These are phyloP conservation scores for Fusarium humuli DNA, from an alignment of 2,329 filamentous ascomycete genomes.

Conservation along the genomic window DNA sequence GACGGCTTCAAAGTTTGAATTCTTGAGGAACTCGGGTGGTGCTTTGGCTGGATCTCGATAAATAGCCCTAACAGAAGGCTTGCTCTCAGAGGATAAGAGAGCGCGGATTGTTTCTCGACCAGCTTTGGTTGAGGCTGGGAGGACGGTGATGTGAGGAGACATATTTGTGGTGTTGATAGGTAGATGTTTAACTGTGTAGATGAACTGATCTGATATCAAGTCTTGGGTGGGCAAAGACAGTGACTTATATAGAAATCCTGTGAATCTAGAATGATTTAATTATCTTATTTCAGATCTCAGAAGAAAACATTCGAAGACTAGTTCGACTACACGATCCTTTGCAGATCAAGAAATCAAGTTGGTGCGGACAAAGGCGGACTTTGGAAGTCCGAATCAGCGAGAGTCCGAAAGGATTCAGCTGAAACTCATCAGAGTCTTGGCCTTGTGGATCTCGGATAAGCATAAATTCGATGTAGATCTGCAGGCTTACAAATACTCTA, in stretches of 20 bases:
- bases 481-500: conserved; percentile 18
- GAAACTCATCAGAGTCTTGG: background rate
- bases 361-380: background rate
- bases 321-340: background rate
- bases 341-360: background rate
- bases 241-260: conserved; percentile 8
- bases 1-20: conserved; percentile 47
- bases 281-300: background rate
- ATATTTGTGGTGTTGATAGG: conserved; percentile 31
- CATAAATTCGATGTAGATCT: conserved; percentile 2
- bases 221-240: background rate
- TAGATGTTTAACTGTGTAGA: background rate
- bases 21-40: conserved; percentile 45
- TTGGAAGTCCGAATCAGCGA: conserved; percentile 22
- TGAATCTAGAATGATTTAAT: too few relatives aligned
- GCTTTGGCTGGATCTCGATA: conserved; percentile 49
- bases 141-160: conserved; percentile 47
- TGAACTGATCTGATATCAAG: background rate
- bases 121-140: conserved; percentile 52
- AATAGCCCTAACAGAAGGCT: conserved; percentile 45
- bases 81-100: conserved; percentile 40
- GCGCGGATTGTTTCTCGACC: conserved; percentile 48
- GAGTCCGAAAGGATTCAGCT: background rate
- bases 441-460: conserved; percentile 25
- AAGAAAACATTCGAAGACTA: background rate